Base-by-base conservation (phyloP, 2,329 filamentous ascomycete genomes). In the Diaporthe sp. region DNA sequence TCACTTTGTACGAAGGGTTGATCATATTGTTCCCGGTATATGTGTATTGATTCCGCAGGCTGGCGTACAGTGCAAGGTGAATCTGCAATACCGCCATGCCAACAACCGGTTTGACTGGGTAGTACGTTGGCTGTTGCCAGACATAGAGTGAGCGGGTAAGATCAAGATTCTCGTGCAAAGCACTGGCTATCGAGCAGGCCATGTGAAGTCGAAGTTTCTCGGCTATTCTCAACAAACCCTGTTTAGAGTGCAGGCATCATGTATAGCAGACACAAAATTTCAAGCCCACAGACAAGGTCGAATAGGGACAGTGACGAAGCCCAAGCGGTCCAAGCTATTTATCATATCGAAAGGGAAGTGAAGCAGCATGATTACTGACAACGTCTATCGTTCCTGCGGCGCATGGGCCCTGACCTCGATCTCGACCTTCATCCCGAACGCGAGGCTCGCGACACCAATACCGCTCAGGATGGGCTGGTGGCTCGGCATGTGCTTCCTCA, bases 381-480 rank as follows among this genome's bases (percentile, higher is more conserved):
- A 0, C 8, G 40, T 25, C 40, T 47, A 64, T 3, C 25, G 33
- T 40, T 17, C 40, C 40, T 2, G 17, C 40, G 40, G 60, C 40
- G 28, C 40, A 3, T 64, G 60, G 17, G 60, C 60, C 60, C 60
- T 64, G 40, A 64, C 60, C 40, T 64, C 60, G 25, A 64, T 64
- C 60, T 64, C 60, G 28, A 64, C 60, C 28, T 66, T 66, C 60
- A 66, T 66, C 28, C 60, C 60, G 19, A 66, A 66, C 4, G 60
- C 60, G 40, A 66, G 60, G 40, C 42, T 25, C 2, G 60, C 42
- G 17, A 47, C 42, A 2, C 60, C 42, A 28, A 66, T 50, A 10
- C 60, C 60, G 28, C 60, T 66, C 28, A 67, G 30, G 10, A 67
- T 50, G 61, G 61, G 61, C 42, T 17, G 61, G 28, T 67, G 61